Evolutionary conservation across 2,329 filamentous ascomycete species (phyloP), one percentile per base, ranked within the genome.

Genomic region (Arachnopeziza araneosa): DNA sequence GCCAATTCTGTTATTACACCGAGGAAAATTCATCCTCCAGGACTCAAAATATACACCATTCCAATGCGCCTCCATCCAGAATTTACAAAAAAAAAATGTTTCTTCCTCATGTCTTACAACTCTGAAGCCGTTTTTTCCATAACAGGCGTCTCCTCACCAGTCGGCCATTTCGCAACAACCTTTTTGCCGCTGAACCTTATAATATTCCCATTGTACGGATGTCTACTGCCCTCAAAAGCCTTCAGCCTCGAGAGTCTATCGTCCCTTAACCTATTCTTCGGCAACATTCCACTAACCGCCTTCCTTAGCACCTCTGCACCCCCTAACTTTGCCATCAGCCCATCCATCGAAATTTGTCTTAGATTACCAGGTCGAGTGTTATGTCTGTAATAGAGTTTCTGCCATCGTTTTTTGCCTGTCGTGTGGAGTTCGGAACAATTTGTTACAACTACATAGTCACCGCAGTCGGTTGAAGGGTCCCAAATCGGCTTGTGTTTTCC

Each of bases 401-500:
- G 91, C 77, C 85, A 88, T 74, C 87, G 89, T 80, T 99, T 99
- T 74, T 90, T 90, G 67, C 95, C 95, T 8, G 95, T 98, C 1
- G 87, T 88, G 78, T 93, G 87, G 55, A 99, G 81, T 54, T 93
- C 87, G 50, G 89, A 84, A 80, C 95, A 98, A 75, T 92, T 88
- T 48, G 91, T 91, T 56, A 95, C 93, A 0, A 99, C 93, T 14
- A 99, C 93, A 76, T 99, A 99, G 84, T 99, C 95, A 69, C 95
- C 95, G 82, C 95, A 98, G 81, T 99, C 95, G 63, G 93, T 97
- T 23, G 92, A 96, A 1, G 95, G 95, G 77, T 98, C 91, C 79
- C 87, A 99, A 75, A 95, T 96, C 23, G 95, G 95, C 79, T 99
- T 99, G 83, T 99, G 89, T 82, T 99, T 99, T 78, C 95, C 95